These are phyloP conservation scores for Sporobolomyces phaffii DNA, from an alignment of 768 basidiomycete genomes.

Conservation along the genomic window DNA sequence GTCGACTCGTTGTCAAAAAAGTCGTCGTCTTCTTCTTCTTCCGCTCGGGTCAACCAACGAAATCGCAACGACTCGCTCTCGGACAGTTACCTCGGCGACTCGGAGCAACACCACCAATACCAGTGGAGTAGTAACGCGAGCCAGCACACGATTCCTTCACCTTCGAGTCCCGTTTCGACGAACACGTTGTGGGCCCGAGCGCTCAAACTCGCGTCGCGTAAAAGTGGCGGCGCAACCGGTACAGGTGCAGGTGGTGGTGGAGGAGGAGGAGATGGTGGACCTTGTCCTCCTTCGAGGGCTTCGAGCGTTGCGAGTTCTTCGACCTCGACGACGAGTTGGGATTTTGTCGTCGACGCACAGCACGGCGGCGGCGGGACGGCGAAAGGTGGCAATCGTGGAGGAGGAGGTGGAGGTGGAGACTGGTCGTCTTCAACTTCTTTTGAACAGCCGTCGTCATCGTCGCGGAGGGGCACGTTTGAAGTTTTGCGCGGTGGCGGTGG, in stretches of 20 bases:
- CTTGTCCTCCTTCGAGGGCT: constrained; percentile 1
- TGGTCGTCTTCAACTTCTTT: too few relatives aligned
- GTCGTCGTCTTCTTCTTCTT: too few relatives aligned
- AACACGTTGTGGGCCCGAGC: constrained; percentile 8
- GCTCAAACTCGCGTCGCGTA: constrained; percentile 12
- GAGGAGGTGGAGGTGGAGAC: too few relatives aligned
- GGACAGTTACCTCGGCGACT: constrained; percentile 24
- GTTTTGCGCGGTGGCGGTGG: background rate
- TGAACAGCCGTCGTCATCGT: too few relatives aligned
- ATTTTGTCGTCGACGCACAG: background rate
- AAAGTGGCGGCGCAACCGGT: too few relatives aligned
- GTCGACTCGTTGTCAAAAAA: too few relatives aligned
- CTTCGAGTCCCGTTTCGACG: constrained; percentile 13
- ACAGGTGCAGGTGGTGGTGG: too few relatives aligned
- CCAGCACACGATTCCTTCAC: background rate
- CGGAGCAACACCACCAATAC: background rate
- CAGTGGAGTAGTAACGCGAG: too few relatives aligned
- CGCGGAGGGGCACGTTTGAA: constrained; percentile 7
- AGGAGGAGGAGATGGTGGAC: too few relatives aligned
- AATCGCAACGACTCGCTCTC: background rate
- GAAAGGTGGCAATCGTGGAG: too few relatives aligned
- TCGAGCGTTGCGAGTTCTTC: constrained; percentile 6
- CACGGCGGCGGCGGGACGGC: too few relatives aligned
- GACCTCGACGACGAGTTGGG: constrained; percentile 15
- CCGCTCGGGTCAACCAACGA: background rate